These are phyloP conservation scores for Geosmithia putterillii DNA, from an alignment of 2,329 filamentous ascomycete species.

Conservation along the genomic window DNA sequence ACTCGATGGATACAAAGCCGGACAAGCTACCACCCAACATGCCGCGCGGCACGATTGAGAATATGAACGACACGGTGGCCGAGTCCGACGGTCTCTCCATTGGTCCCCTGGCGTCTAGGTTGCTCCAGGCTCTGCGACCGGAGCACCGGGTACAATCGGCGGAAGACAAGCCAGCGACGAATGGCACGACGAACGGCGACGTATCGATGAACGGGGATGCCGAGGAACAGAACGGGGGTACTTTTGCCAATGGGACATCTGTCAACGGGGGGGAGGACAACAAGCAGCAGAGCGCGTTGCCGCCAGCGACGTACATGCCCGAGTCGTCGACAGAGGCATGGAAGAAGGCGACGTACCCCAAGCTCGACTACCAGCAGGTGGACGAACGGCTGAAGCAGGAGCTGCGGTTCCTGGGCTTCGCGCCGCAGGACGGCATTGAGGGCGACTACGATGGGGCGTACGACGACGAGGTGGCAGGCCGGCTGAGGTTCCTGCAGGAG, in stretches of 20 bases:
- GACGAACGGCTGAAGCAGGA: constrained; percentile 90
- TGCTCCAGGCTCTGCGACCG: constrained; percentile 71
- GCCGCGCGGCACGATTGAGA: constrained; percentile 72
- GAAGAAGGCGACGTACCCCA: constrained; percentile 64
- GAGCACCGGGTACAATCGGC: constrained; percentile 46
- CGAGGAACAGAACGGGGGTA: constrained; percentile 19
- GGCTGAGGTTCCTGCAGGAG: constrained; percentile 72
- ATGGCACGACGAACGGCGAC: constrained; percentile 41
- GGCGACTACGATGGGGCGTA: constrained; percentile 81
- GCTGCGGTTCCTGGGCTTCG: constrained; percentile 78
- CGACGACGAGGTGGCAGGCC: constrained; percentile 88
- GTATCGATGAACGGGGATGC: constrained; percentile 39
- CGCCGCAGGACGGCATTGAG: constrained; percentile 50
- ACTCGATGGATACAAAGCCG: constrained; percentile 56
- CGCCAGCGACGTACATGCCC: constrained; percentile 67
- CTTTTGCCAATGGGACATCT: constrained; percentile 3
- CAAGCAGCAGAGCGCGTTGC: constrained; percentile 28
- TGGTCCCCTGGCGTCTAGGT: constrained; percentile 70
- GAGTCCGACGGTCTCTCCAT: constrained; percentile 85
- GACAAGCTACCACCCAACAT: constrained; percentile 69
- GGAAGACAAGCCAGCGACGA: constrained; percentile 45
- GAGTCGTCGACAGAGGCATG: constrained; percentile 66
- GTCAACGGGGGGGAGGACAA: constrained; percentile 15
- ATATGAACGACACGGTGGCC: constrained; percentile 73
- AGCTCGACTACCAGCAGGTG: constrained; percentile 73